These are phyloP conservation scores for Talaromyces ruber DNA, from an alignment of 495 filamentous ascomycete species.

Conservation along the genomic window DNA sequence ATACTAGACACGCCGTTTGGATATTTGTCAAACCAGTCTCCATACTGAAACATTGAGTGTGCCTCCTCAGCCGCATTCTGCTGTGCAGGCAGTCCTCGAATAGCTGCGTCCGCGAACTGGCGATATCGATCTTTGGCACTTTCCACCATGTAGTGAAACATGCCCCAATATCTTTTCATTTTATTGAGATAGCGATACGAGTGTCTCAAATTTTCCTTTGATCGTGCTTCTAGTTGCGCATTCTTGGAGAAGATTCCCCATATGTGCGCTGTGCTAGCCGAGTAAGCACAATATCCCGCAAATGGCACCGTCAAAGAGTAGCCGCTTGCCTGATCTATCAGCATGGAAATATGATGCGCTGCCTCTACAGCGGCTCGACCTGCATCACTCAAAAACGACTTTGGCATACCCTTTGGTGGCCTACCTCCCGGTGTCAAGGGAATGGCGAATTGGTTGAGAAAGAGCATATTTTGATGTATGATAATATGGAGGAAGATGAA, in stretches of 20 bases:
- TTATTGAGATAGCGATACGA: conserved; percentile 86
- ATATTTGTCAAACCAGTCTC: conserved; percentile 95
- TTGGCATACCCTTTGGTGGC: conserved; percentile 67
- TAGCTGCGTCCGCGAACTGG: conserved; percentile 70
- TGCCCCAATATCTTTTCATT: conserved; percentile 96
- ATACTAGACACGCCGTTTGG: conserved; percentile 81
- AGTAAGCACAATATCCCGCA: conserved; percentile 88
- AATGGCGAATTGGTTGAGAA: conserved; percentile 82
- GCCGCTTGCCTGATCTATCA: conserved; percentile 71
- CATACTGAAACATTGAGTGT: conserved; percentile 80
- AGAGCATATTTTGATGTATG: conserved; percentile 80
- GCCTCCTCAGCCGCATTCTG: conserved; percentile 42
- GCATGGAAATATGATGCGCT: conserved; percentile 79
- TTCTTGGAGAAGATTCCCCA: conserved; percentile 86
- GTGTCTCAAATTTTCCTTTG: conserved; percentile 78
- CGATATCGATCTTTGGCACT: conserved; percentile 87
- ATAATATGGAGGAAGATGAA: conserved; percentile 92
- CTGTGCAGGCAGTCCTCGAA: conserved; percentile 34
- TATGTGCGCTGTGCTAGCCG: conserved; percentile 86
- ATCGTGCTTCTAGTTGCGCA: conserved; percentile 59
- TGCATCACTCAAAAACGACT: conserved; percentile 68
- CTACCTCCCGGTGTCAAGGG: conserved; percentile 58
- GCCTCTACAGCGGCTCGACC: conserved; percentile 71
- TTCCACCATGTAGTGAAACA: conserved; percentile 94
- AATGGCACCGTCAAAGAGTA: conserved; percentile 85